Conservation (phyloP, 2,329 filamentous ascomycete genomes). For the Botryotinia globosa region DNA sequence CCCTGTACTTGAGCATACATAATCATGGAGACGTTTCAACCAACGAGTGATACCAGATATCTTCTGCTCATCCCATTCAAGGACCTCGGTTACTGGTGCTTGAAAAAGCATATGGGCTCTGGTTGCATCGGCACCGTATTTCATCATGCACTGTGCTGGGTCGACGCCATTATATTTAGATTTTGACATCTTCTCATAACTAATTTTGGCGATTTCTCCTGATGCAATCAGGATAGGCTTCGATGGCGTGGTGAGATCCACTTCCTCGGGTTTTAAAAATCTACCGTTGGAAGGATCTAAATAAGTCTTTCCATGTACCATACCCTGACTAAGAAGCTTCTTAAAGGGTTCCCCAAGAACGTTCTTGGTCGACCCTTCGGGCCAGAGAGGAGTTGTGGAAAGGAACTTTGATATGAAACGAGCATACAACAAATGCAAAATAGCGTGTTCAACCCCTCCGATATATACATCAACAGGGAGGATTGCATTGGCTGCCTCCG, state of each 20-base stretch:
- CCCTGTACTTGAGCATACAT: conserved; percentile 14
- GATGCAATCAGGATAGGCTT: conserved; percentile 62
- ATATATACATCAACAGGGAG: conserved; percentile 86
- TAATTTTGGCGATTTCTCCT: conserved; percentile 56
- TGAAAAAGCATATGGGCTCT: conserved; percentile 87
- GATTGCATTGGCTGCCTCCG: conserved; percentile 51
- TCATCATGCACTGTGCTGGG: conserved; percentile 66
- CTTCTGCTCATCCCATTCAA: conserved; percentile 85
- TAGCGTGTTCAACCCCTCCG: conserved; percentile 87
- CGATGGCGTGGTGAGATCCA: conserved; percentile 58
- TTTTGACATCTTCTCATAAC: conserved; percentile 92
- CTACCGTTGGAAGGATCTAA: conserved; percentile 70
- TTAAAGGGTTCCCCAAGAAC: conserved; percentile 70
- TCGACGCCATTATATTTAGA: conserved; percentile 92
- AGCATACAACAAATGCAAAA: conserved; percentile 83
- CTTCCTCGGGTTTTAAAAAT: conserved; percentile 73
- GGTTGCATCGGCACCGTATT: conserved; percentile 79
- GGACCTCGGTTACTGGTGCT: conserved; percentile 76
- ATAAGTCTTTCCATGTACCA: conserved; percentile 88
- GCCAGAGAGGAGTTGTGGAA: conserved; percentile 52
- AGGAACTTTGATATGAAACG: conserved; percentile 90
- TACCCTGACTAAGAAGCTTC: conserved; percentile 81
- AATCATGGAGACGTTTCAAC: conserved; percentile 59
- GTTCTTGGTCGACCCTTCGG: conserved; percentile 41
- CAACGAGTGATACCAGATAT: conserved; percentile 80